Percentiles rank a stretch among this genome's conserved stretches.
Conservation (phyloP, 345 rosid genomes). For the Acer negundo region DNA sequence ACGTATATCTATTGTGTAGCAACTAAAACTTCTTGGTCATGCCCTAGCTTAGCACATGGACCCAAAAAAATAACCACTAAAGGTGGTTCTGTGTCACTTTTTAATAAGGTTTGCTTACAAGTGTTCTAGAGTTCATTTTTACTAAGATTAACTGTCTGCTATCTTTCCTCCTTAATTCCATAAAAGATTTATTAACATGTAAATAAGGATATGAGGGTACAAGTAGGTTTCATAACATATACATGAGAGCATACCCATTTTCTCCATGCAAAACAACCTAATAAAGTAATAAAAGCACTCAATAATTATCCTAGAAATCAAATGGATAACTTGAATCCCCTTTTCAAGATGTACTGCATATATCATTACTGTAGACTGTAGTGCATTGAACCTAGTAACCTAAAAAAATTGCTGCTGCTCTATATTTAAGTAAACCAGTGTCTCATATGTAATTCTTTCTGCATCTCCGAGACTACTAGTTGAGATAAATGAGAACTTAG, state of each 20-base stretch:
- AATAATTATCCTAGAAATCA: constrained; percentile 1
- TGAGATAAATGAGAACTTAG: constrained; percentile 48
- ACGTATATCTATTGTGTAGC: not conserved
- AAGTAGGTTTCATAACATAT: not conserved
- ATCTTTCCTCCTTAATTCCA: not conserved
- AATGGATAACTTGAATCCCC: constrained; percentile 4
- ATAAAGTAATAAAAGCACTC: not conserved
- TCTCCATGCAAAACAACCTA: not conserved
- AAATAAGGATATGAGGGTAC: not conserved
- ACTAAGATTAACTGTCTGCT: not conserved
- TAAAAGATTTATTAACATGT: not conserved
- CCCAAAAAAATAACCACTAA: not conserved
- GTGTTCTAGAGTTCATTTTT: not conserved
- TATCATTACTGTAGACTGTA: not conserved
- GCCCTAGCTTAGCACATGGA: not conserved
- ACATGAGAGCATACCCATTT: not conserved
- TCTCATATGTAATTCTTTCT: constrained; percentile 29
- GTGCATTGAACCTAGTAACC: constrained; percentile 45
- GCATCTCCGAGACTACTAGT: constrained; percentile 41
- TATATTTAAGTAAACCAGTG: constrained; percentile 29
- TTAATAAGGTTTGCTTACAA: not conserved
- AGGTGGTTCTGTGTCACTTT: not conserved
- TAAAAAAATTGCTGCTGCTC: constrained; percentile 45
- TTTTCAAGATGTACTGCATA: constrained; percentile 11
- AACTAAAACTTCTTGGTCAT: constrained; percentile 3